Evolutionary conservation across 306 rosid genomes (phyloP).

Genomic region (Casuarina cunninghamiana): DNA sequence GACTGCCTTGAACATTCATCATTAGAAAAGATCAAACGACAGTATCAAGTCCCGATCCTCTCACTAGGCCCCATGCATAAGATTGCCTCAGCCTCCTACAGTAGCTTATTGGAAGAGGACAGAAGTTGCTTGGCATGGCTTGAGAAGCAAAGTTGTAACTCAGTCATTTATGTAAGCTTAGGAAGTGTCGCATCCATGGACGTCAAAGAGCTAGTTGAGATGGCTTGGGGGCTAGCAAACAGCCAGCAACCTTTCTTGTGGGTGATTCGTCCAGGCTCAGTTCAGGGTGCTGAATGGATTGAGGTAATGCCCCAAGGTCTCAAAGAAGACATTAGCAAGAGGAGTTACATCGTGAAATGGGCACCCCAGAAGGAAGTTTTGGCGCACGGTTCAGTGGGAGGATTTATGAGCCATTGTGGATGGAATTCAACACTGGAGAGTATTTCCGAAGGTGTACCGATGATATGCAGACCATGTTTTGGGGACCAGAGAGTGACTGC

Average conservation of each 20-base stretch:
- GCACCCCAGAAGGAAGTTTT: slow-evolving; percentile 33
- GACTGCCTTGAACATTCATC: too few species aligned
- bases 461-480: slow-evolving; percentile 42
- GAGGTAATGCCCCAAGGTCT: slow-evolving; percentile 26
- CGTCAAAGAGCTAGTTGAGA: slow-evolving; percentile 42
- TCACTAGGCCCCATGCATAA: too few species aligned
- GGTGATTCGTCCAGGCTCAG: slow-evolving; percentile 33
- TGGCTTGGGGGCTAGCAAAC: slow-evolving; percentile 49
- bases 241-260: slow-evolving; percentile 46
- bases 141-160: neutral
- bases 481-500: slow-evolving; percentile 46
- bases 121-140: too few species aligned
- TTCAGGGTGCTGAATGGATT: slow-evolving; percentile 22
- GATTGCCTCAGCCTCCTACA: too few species aligned
- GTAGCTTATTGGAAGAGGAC: too few species aligned
- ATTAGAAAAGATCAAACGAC: slow-evolving; percentile 18
- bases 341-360: slow-evolving; percentile 22
- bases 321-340: slow-evolving; percentile 6
- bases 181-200: slow-evolving; percentile 57
- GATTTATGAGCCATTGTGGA: slow-evolving; percentile 41
- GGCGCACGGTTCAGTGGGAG: slow-evolving; percentile 43
- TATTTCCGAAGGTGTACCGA: slow-evolving; percentile 41
- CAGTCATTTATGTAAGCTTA: slow-evolving; percentile 38
- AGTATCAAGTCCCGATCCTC: neutral
- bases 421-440: slow-evolving; percentile 27